Evolutionary conservation across 805 yeast species (phyloP).

Genomic region (Candida boidinii): DNA sequence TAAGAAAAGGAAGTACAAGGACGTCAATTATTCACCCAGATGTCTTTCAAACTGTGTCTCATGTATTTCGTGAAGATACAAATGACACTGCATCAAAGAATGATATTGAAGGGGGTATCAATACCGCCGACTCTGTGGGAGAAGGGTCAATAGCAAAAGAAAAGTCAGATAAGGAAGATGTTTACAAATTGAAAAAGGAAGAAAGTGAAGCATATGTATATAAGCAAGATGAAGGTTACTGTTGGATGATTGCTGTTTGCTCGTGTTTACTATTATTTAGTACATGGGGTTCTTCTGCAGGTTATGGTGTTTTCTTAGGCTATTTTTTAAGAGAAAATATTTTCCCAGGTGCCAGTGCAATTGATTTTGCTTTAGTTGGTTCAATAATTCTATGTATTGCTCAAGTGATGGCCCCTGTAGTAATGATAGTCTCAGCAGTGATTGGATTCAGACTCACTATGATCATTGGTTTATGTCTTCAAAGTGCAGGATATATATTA

Average conservation of each 20-base stretch:
- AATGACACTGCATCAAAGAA: no score
- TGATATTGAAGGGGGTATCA: no score
- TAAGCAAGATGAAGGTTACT: conserved; percentile 31
- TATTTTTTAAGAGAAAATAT: conserved; percentile 39
- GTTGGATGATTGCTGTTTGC: conserved; percentile 42
- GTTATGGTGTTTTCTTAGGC: conserved; percentile 53
- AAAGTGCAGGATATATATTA: conserved; percentile 38
- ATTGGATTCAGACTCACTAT: conserved; percentile 7
- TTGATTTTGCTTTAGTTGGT: conserved; percentile 56
- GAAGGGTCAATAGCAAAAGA: no score
- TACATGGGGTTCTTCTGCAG: conserved; percentile 62
- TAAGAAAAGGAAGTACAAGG: no score
- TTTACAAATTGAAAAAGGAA: no score
- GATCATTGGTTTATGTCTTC: conserved; percentile 32
- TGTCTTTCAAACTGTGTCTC: no score
- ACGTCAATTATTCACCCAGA: no score
- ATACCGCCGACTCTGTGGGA: no score
- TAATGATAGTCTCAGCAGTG: conserved; percentile 2
- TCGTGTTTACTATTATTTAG: conserved; percentile 36
- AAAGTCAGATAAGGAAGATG: no score
- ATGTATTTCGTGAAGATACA: no score
- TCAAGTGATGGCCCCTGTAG: conserved; percentile 8
- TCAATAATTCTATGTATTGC: conserved; percentile 25
- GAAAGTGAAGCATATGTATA: no score
- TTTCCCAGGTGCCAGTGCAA: conserved; percentile 42